A percentile compares a stretch with the other conserved stretches of the same genome.
Evolutionary conservation across 257 asterid genomes (phyloP).

Genomic region (Verbascum thapsus): DNA sequence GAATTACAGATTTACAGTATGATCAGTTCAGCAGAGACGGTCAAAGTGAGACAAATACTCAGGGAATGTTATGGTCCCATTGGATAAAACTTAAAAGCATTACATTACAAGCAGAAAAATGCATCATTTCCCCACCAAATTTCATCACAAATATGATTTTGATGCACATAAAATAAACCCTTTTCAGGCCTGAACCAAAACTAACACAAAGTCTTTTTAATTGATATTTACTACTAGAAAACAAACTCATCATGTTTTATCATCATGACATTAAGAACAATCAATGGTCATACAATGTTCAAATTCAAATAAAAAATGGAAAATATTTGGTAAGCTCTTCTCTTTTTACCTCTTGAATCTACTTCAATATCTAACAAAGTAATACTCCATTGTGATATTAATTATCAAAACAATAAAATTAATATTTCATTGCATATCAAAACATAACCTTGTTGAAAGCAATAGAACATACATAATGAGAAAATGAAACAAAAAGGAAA

Average conservation of each 20-base stretch:
- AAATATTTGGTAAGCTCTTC: no score
- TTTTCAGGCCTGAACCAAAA: conserved; percentile 20
- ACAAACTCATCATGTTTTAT: conserved; percentile 26
- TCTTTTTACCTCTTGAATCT: no score
- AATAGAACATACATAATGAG: no score
- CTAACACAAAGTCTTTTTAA: no score
- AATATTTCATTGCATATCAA: no score
- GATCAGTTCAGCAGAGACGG: conserved; percentile 27
- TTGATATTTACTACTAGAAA: no score
- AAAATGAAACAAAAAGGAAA: no score
- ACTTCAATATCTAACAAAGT: no score
- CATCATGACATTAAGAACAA: conserved; percentile 32
- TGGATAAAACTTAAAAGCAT: conserved; percentile 37
- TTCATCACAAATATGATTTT: conserved; percentile 55
- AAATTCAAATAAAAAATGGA: conserved; percentile 18
- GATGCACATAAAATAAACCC: conserved; percentile 32
- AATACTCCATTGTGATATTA: no score
- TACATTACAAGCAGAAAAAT: conserved; percentile 26
- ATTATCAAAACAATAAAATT: no score
- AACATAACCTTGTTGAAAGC: no score
- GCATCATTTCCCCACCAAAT: conserved; percentile 38
- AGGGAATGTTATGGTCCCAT: conserved; percentile 56
- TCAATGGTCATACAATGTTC: conserved; percentile 30
- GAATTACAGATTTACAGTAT: no score
- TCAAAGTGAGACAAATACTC: conserved; percentile 52